Conservation (phyloP, 495 filamentous ascomycete genomes). For the Podospora pseudocomata region DNA sequence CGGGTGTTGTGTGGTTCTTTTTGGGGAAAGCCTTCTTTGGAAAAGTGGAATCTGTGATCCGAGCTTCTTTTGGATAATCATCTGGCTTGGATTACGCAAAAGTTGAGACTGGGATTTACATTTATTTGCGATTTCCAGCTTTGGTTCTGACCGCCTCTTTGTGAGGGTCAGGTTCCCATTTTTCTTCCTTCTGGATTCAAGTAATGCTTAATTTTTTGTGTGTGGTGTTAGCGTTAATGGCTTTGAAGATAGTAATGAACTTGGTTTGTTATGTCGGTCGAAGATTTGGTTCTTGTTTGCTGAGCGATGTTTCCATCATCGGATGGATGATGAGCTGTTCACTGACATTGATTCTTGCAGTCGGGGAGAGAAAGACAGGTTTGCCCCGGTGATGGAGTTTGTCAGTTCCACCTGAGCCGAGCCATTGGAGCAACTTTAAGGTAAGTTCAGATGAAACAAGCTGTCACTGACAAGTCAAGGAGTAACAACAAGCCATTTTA, state of each 20-base stretch:
- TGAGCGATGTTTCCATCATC: not conserved
- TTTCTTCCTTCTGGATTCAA: not conserved
- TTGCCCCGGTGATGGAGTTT: not conserved
- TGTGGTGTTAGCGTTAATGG: slow-evolving; percentile 9
- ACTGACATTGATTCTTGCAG: not conserved
- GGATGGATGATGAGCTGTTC: not conserved
- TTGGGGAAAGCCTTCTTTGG: not conserved
- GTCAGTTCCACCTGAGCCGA: not conserved
- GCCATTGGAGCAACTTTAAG: not conserved
- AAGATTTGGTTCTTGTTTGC: not conserved
- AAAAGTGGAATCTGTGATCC: not conserved
- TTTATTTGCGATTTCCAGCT: not conserved
- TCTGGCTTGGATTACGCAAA: not conserved
- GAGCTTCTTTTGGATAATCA: not conserved
- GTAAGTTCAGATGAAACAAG: not conserved
- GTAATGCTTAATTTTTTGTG: slow-evolving; percentile 15
- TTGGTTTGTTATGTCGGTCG: not conserved
- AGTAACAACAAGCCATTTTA: not conserved
- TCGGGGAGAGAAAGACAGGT: not conserved
- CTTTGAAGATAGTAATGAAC: slow-evolving; percentile 10
- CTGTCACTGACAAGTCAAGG: not conserved
- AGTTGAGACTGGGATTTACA: not conserved
- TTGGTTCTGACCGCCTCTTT: not conserved
- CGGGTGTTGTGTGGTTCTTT: not conserved
- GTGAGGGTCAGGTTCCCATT: not conserved